Evolutionary conservation across 208 protist genomes (phyloP).

Genomic region (Lotmaria passim): DNA sequence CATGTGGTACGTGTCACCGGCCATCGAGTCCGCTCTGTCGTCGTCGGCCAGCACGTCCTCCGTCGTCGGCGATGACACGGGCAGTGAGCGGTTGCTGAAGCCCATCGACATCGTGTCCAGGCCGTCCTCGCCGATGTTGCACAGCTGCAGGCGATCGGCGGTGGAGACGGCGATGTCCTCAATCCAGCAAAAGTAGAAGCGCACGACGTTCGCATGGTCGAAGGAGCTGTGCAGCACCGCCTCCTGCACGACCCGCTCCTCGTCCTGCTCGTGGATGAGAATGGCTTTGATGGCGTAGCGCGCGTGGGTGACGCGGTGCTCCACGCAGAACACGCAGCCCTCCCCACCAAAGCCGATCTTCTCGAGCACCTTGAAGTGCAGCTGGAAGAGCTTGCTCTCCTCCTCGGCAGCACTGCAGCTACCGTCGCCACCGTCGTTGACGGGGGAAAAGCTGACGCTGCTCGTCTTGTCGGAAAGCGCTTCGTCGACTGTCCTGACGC

Average conservation of each 20-base stretch:
- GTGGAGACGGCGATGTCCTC: slow-evolving; percentile 57
- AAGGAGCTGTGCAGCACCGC: slow-evolving; percentile 85
- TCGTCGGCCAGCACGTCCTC: slow-evolving; percentile 8
- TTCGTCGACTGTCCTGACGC: slow-evolving; percentile 25
- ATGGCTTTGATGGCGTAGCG: slow-evolving; percentile 86
- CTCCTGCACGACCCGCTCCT: slow-evolving; percentile 70
- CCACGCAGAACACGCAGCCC: slow-evolving; percentile 81
- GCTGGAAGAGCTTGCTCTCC: slow-evolving; percentile 70
- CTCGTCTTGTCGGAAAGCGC: slow-evolving; percentile 16
- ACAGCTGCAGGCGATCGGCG: slow-evolving; percentile 56
- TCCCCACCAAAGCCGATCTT: slow-evolving; percentile 80
- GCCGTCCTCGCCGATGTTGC: slow-evolving; percentile 49
- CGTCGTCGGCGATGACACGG: slow-evolving; percentile 14
- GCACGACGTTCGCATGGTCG: slow-evolving; percentile 81
- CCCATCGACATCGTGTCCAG: slow-evolving; percentile 46
- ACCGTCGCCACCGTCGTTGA: background rate
- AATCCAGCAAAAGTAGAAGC: slow-evolving; percentile 89
- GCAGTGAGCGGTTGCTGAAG: slow-evolving; percentile 21
- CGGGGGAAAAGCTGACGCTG: slow-evolving; percentile 23
- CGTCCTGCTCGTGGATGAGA: slow-evolving; percentile 62
- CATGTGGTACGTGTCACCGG: slow-evolving; percentile 47
- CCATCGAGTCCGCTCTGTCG: background rate
- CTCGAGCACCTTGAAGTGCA: slow-evolving; percentile 72
- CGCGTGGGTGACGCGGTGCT: slow-evolving; percentile 71
- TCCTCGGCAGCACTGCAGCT: slow-evolving; percentile 7